Evolutionary conservation across 2,329 filamentous ascomycete genomes (phyloP), one percentile per base, ranked within the genome.

Genomic region (Ophiostoma angusticollis): DNA sequence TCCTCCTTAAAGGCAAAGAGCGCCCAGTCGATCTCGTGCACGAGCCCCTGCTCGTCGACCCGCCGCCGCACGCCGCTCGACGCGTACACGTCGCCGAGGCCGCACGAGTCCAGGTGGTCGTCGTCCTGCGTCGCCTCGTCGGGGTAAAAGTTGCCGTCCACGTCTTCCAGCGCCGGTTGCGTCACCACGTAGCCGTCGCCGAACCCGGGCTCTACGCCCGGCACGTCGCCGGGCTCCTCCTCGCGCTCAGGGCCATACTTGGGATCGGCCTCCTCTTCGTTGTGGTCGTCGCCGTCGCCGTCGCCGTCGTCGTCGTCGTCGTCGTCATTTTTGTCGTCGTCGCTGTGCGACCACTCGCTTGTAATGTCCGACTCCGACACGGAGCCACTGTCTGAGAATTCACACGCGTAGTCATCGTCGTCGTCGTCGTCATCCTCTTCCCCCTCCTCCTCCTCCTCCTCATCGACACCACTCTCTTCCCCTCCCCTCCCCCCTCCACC

Each of bases 1-100:
- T 78, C 70, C 6, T 78, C 67, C 9, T 80, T 65, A 46, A 96
- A 84, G 48, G 83, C 76, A 50, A 96, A 86, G 3, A 96, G 64
- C 0, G 87, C 86, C 89, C 89, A 96, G 57, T 96, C 89, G 31
- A 96, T 86, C 57, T 96, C 89, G 55, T 95, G 89, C 6, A 84
- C 67, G 18, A 93, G 63, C 5, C 80, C 78, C 44, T 80, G 68
- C 43, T 74, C 70, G 39, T 79, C 71, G 37, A 66, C 70, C 54
- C 82, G 79, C 22, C 89, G 76, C 5, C 85, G 77, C 42, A 96
- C 81, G 6, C 89, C 89, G 17, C 86, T 94, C 0, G 85, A 93
- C 1, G 89, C 89, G 52, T 93, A 85, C 4, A 96, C 67, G 51
- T 85, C 77, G 3, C 89, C 89, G 1, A 96, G 67, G 12, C 77